Evolutionary conservation across 1,139 yeast genomes (phyloP), one percentile per base, ranked within the genome.

Genomic region (Saccharomyces hybrid): DNA sequence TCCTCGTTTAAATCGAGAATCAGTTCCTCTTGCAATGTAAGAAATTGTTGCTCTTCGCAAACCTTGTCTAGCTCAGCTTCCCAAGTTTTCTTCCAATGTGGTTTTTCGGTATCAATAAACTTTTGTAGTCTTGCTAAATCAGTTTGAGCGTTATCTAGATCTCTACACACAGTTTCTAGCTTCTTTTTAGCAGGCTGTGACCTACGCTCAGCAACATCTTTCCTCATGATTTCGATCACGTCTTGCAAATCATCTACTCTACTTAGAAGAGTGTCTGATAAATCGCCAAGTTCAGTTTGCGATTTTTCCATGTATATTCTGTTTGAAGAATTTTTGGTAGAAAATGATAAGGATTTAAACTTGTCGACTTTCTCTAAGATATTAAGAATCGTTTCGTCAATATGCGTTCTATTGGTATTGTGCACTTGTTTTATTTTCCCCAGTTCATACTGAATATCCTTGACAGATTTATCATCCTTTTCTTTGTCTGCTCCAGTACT

Each of bases 171-270:
- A 32, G 77, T 74, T 48, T 80, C 84, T 42, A 93, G 72, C 64
- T 90, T 96, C 58, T 86, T 84, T 49, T 80, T 82, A 0, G 89
- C 76, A 12, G 96, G 91, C 49, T 91, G 80, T 0, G 90, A 95
- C 19, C 97, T 97, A 59, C 97, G 79, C 58, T 85, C 88, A 0
- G 96, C 96, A 11, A 93, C 97, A 71, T 91, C 99, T 61, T 89
- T 84, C 57, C 97, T 78, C 56, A 93, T 75, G 1, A 90, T 90
- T 66, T 95, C 99, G 71, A 95, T 88, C 5, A 88, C 71, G 71
- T 95, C 99, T 67, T 91, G 97, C 41, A 95, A 74, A 63, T 90
- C 97, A 67, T 95, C 99, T 2, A 91, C 95, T 59, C 79, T 81
- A 0, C 95, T 84, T 49, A 95, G 76, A 24, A 93, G 72, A 1